Conservation (phyloP, 2,329 filamentous ascomycete species). For the Zymoseptoria pseudotritici region DNA sequence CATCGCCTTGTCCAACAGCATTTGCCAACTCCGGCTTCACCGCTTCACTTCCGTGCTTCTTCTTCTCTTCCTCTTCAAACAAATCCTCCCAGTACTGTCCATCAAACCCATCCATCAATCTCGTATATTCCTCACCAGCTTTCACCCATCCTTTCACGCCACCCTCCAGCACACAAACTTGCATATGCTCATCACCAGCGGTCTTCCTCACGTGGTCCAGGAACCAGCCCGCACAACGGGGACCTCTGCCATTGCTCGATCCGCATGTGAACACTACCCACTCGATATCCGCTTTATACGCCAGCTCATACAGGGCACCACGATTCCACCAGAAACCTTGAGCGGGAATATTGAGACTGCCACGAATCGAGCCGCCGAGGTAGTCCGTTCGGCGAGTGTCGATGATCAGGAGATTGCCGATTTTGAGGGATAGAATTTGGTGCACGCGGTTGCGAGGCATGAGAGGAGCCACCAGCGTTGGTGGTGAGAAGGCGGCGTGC, state of each 20-base stretch:
- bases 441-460: constrained; percentile 34
- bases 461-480: constrained; percentile 31
- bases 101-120: constrained; percentile 36
- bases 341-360: constrained; percentile 43
- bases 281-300: constrained; percentile 38
- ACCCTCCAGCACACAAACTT: constrained; percentile 36
- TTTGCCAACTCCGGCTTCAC: not conserved
- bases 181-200: constrained; percentile 33
- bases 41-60: not conserved
- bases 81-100: constrained; percentile 37
- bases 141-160: constrained; percentile 42
- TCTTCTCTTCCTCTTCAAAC: constrained; percentile 23
- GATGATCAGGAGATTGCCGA: constrained; percentile 35
- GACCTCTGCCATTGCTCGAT: constrained; percentile 22
- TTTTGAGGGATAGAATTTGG: constrained; percentile 28
- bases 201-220: constrained; percentile 27
- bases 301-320: constrained; percentile 37
- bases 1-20: not conserved
- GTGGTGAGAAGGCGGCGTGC: constrained; percentile 37
- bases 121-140: constrained; percentile 31
- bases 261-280: constrained; percentile 43
- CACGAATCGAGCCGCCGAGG: constrained; percentile 38
- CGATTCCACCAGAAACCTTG: constrained; percentile 42
- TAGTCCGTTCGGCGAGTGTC: constrained; percentile 43
- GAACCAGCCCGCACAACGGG: constrained; percentile 32